Conservation (phyloP, 305 asterid species). For the Striga hermonthica region DNA sequence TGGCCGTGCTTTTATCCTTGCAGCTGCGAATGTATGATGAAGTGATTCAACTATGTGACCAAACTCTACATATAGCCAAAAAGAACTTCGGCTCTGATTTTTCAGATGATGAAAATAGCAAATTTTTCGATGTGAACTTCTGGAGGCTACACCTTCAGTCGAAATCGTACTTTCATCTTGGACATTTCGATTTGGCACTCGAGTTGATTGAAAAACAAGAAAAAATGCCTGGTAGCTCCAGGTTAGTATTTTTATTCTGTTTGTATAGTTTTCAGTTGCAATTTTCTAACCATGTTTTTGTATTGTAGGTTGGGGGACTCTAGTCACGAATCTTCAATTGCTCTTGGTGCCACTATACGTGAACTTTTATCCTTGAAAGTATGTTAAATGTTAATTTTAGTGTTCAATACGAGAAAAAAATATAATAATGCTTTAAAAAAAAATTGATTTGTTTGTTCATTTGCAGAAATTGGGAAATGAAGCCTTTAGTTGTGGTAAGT, state of each 20-base stretch:
- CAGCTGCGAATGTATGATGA: slow-evolving; percentile 67
- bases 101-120: no score
- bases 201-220: slow-evolving; percentile 71
- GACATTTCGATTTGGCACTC: slow-evolving; percentile 82
- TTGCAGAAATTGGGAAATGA: slow-evolving; percentile 88
- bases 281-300: slow-evolving; percentile 31
- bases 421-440: neutral
- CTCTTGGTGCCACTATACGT: slow-evolving; percentile 61
- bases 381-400: slow-evolving; percentile 26
- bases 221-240: slow-evolving; percentile 37
- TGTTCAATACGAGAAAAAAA: neutral
- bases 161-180: slow-evolving; percentile 67
- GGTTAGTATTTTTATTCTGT: slow-evolving; percentile 39
- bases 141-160: slow-evolving; percentile 86
- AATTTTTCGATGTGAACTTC: slow-evolving; percentile 30
- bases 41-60: slow-evolving; percentile 70
- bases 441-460: slow-evolving; percentile 18
- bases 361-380: slow-evolving; percentile 78
- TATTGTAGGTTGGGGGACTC: slow-evolving; percentile 42
- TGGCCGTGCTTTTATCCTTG: slow-evolving; percentile 27
- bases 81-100: slow-evolving; percentile 43
- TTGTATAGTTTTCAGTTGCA: slow-evolving; percentile 22
- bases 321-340: slow-evolving; percentile 41
- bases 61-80: slow-evolving; percentile 62
- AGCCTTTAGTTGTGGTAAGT: slow-evolving; percentile 70